Evolutionary conservation across 257 asterid genomes (phyloP), one percentile per base, ranked within the genome.

Genomic region (Verbena officinalis): DNA sequence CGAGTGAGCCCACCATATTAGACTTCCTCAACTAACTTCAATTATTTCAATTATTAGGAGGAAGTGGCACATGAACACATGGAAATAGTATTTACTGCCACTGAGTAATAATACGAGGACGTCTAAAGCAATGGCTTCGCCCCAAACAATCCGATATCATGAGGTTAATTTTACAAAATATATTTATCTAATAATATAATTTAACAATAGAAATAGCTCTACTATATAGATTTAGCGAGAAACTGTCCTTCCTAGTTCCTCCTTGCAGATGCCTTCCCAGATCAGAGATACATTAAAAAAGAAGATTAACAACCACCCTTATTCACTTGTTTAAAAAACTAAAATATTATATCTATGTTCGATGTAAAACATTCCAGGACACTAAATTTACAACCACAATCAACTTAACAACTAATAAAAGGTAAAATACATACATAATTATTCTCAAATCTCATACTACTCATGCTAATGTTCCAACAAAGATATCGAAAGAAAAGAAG

Each of bases 11-110:
- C 42, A 27, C 33, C 33, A 34, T 42, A n/a, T 11, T 62, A 9
- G 17, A 51, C 49, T 64, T 21, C 7, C 16, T 31, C 38, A 38
- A 31, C 17, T 46, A 45, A 64, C 19, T 20, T 67, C 50, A 67
- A 67, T 67, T 55, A 67, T 67, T 20, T 67, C 50, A 67, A 67
- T 67, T 55, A 67, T 67, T 67, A 33, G 24, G 61, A 51, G 61
- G 40, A 14, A 45, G 59, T 20, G 65, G 50, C 20, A 45, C 16
- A 30, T 19, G 49, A 56, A 10, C 14, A 44, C 27, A 5, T 38
- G 10, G 46, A 13, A 2, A 5, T 8, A 7, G 33, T 63, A 17
- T 14, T 46, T 54, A 24, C 8, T 14, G 4, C 24, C n/a, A 11
- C 21, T 8, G 30, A 20, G 9, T 49, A 16, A 9, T 56, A 17